Conservation (phyloP, 345 rosid genomes). For the Murraya koenigii region DNA sequence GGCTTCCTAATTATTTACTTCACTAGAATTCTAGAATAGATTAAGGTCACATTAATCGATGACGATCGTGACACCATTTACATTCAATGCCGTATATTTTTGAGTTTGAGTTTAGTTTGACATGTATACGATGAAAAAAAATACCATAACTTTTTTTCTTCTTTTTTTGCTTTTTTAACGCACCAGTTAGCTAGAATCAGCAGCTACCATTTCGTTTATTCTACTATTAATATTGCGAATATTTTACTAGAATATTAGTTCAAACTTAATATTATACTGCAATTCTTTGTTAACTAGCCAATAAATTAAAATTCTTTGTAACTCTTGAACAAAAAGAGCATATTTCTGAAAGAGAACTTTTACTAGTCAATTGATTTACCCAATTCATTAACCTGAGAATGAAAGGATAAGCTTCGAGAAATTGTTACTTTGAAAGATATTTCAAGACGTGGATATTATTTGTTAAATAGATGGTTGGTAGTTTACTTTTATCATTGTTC, state of each 20-base stretch:
- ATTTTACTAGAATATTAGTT: too few relatives aligned
- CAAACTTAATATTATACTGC: too few relatives aligned
- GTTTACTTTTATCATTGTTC: neutral
- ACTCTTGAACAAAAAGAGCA: neutral
- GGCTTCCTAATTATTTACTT: too few relatives aligned
- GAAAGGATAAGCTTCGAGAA: neutral
- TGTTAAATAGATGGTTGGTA: too few relatives aligned
- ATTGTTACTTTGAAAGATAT: neutral
- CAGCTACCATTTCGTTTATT: too few relatives aligned
- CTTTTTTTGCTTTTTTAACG: too few relatives aligned
- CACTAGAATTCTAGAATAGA: too few relatives aligned
- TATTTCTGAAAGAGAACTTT: neutral
- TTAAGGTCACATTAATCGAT: too few relatives aligned
- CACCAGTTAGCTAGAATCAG: neutral
- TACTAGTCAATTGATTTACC: neutral
- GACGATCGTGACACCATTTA: neutral
- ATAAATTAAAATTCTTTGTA: neutral
- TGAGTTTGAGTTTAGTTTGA: neutral
- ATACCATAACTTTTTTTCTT: too few relatives aligned
- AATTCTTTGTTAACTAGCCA: neutral
- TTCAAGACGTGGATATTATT: neutral
- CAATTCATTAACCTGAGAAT: neutral
- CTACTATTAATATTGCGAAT: too few relatives aligned
- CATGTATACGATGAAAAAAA: too few relatives aligned
- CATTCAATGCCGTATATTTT: slow-evolving; percentile 8